These are phyloP conservation scores for Kalmusia sp. DNA, from an alignment of 2,329 filamentous ascomycete genomes.

Conservation along the genomic window DNA sequence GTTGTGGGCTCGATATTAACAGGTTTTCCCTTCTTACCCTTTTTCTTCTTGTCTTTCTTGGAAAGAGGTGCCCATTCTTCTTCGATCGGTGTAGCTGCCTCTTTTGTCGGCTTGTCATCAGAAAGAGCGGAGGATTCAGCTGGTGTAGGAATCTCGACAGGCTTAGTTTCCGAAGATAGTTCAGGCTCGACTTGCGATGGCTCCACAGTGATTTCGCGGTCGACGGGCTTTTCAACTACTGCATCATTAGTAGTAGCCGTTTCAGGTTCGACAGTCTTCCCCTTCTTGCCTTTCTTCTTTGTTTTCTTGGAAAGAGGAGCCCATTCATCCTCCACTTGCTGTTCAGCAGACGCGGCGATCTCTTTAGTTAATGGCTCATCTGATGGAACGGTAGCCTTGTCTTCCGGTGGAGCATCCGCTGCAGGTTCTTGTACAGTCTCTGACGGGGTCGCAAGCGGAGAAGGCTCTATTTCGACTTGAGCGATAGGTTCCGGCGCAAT, in stretches of 20 bases:
- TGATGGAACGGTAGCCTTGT: neutral
- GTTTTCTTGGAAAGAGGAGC: slow-evolving; percentile 24
- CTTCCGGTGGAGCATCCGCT: neutral
- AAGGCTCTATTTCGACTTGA: no score
- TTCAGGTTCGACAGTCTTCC: neutral
- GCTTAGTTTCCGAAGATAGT: neutral
- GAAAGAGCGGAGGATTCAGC: no score
- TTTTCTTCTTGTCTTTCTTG: slow-evolving; percentile 38
- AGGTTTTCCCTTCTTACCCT: slow-evolving; percentile 28
- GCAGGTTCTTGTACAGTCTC: neutral
- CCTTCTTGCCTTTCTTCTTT: slow-evolving; percentile 25
- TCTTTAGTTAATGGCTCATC: slow-evolving; percentile 9
- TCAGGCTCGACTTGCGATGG: neutral
- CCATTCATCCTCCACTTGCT: slow-evolving; percentile 9
- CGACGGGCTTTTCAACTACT: neutral
- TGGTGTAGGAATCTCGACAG: no score
- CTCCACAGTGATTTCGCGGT: neutral
- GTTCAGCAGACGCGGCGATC: neutral
- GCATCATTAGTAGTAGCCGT: neutral
- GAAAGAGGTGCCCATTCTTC: slow-evolving; percentile 14
- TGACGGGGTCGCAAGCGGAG: no score
- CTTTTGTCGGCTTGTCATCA: neutral
- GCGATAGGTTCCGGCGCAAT: no score
- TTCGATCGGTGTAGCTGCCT: slow-evolving; percentile 5
- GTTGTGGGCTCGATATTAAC: slow-evolving; percentile 14